Percentiles rank a stretch among this genome's conserved stretches.
Conservation (phyloP, 108 stramenopile genomes). For the Cyclotella choctawhatcheeana region DNA sequence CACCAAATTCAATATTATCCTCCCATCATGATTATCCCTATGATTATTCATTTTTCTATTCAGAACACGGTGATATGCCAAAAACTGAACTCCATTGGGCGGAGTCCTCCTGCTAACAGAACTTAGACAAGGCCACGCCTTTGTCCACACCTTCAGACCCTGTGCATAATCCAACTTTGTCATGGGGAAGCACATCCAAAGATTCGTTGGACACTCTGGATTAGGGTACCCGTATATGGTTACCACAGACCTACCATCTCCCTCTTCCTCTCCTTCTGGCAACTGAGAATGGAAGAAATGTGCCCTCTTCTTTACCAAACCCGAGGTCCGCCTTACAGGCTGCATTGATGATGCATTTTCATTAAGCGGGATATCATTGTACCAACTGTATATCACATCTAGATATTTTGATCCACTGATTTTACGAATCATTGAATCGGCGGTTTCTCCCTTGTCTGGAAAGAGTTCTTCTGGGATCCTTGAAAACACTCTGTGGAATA, state of each 20-base stretch:
- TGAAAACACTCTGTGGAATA: neutral
- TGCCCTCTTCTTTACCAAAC: neutral
- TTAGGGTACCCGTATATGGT: neutral
- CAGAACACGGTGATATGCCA: neutral
- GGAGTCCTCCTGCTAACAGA: neutral
- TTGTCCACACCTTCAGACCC: neutral
- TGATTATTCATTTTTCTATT: neutral
- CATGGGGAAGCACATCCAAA: neutral
- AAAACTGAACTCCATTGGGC: neutral
- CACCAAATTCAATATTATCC: neutral
- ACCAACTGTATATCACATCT: neutral
- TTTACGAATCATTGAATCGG: neutral
- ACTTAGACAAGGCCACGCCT: neutral
- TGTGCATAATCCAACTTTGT: neutral
- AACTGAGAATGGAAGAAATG: neutral
- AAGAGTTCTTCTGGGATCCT: neutral
- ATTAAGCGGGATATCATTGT: too few species aligned
- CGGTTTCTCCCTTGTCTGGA: neutral
- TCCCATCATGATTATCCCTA: neutral
- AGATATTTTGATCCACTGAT: neutral
- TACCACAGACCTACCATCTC: neutral
- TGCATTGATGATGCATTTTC: too few species aligned
- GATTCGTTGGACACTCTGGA: neutral
- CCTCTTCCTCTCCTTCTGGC: neutral
- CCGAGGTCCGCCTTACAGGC: neutral